A percentile compares a stretch with the other conserved stretches of the same genome.
Evolutionary conservation across 495 filamentous ascomycete genomes (phyloP).

Genomic region (Penicillium coffeae): DNA sequence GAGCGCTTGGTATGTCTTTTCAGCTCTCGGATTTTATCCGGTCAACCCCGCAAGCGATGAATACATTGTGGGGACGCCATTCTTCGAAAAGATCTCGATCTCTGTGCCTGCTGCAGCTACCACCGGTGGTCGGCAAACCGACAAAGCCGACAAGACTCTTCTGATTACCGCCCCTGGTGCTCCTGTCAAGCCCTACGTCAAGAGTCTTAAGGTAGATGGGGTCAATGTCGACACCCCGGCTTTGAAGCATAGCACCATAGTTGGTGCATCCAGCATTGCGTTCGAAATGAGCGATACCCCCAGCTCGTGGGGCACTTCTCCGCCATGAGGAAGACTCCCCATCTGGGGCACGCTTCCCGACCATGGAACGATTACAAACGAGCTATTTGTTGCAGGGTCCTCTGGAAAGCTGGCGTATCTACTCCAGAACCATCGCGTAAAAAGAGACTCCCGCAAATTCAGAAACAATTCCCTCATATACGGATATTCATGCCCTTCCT

Average conservation of each 20-base stretch:
- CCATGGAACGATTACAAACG: too few species aligned
- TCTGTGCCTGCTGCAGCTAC: slow-evolving; percentile 12
- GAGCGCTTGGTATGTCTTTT: slow-evolving; percentile 29
- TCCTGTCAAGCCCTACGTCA: slow-evolving; percentile 19
- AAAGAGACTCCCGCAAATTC: too few species aligned
- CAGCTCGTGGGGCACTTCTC: slow-evolving; percentile 15
- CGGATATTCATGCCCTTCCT: too few species aligned
- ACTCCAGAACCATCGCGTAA: too few species aligned
- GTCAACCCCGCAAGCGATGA: slow-evolving; percentile 27
- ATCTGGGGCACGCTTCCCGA: too few species aligned
- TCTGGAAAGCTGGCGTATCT: too few species aligned
- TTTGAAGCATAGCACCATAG: slow-evolving; percentile 16
- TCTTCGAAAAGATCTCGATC: slow-evolving; percentile 25
- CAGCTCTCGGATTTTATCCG: slow-evolving; percentile 25
- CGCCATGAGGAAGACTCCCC: slow-evolving; percentile 8
- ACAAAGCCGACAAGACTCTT: slow-evolving; percentile 11
- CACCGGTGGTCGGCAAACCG: slow-evolving; percentile 11
- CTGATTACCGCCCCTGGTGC: slow-evolving; percentile 18
- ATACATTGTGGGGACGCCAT: slow-evolving; percentile 22
- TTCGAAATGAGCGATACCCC: slow-evolving; percentile 26
- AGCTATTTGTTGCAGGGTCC: too few species aligned
- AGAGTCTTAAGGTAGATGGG: slow-evolving; percentile 16
- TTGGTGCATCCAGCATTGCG: slow-evolving; percentile 14
- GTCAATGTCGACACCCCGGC: slow-evolving; percentile 6
- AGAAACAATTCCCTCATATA: too few species aligned